phyloP scores from a whole-genome alignment of 1,139 yeast genomes.

The Hansenula anomala region DNA sequence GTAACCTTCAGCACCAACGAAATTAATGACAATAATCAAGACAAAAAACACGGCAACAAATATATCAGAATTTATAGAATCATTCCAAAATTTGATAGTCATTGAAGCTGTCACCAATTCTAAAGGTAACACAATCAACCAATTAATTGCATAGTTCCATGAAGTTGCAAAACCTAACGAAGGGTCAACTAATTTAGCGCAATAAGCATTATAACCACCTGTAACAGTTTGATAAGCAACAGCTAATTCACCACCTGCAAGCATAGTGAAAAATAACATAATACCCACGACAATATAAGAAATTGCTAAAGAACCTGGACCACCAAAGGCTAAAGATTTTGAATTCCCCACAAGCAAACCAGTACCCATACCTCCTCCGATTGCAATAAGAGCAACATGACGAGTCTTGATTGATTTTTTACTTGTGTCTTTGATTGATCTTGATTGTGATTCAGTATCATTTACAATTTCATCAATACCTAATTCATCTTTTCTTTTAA shows the following conservation, averaged over 20 bases:
- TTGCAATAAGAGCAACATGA: constrained; percentile 53
- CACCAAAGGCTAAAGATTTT: constrained; percentile 56
- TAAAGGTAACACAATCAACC: constrained; percentile 68
- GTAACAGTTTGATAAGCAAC: constrained; percentile 60
- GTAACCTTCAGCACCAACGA: constrained; percentile 61
- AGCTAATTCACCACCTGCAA: constrained; percentile 68
- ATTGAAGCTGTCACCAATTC: constrained; percentile 73
- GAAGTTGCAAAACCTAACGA: constrained; percentile 74
- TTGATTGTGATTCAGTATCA: constrained; percentile 3
- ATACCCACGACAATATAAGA: constrained; percentile 57
- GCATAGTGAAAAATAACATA: constrained; percentile 58
- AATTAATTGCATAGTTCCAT: constrained; percentile 72
- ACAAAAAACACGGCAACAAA: constrained; percentile 53
- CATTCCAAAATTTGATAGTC: constrained; percentile 58
- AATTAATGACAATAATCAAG: constrained; percentile 42
- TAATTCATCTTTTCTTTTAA: constrained; percentile 1
- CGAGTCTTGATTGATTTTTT: constrained; percentile 24
- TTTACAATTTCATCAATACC: neutral
- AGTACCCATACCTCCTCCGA: constrained; percentile 62
- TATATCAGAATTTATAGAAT: constrained; percentile 47
- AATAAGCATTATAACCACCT: constrained; percentile 68
- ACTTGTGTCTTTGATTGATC: constrained; percentile 2
- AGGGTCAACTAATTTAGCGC: constrained; percentile 61
- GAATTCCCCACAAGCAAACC: constrained; percentile 67
- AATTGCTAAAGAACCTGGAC: constrained; percentile 61